Percentiles rank a stretch among this genome's conserved stretches.
Conservation (phyloP, 2,329 filamentous ascomycete species). For the Trichothecium sympodiale region DNA sequence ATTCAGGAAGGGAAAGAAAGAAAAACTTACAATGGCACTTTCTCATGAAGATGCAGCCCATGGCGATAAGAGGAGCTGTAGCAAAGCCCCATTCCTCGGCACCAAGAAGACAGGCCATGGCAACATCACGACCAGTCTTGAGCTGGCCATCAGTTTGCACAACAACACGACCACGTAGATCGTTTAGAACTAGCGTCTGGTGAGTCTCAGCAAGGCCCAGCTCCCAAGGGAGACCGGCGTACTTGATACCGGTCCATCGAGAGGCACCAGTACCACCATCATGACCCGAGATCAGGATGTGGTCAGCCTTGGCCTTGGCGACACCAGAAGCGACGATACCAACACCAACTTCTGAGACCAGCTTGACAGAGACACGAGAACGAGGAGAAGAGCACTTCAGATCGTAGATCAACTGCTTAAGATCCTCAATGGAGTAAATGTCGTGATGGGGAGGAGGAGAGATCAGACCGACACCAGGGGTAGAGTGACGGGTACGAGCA, state of each 20-base stretch:
- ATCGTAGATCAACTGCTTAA: conserved; percentile 97
- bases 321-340: conserved; percentile 97
- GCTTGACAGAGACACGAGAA: conserved; percentile 87
- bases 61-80: conserved; percentile 86
- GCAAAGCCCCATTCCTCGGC: conserved; percentile 98
- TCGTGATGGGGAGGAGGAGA: conserved; percentile 95
- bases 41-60: conserved; percentile 94
- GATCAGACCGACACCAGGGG: conserved; percentile 89
- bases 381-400: conserved; percentile 93
- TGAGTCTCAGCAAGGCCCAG: conserved; percentile 93
- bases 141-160: conserved; percentile 95
- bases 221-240: conserved; percentile 94
- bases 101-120: conserved; percentile 86
- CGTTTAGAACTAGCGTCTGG: conserved; percentile 90
- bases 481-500: conserved; percentile 89
- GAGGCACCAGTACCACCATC: conserved; percentile 96
- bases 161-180: conserved; percentile 87
- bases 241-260: conserved; percentile 97
- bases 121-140: conserved; percentile 83
- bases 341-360: conserved; percentile 93
- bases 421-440: conserved; percentile 95
- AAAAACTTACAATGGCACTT: conserved; percentile 44
- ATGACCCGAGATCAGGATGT: conserved; percentile 93
- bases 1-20: background rate
- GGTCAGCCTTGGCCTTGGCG: conserved; percentile 92